Evolutionary conservation across 2,329 filamentous ascomycete genomes (phyloP).

Genomic region (Cladophialophora carrionii): DNA sequence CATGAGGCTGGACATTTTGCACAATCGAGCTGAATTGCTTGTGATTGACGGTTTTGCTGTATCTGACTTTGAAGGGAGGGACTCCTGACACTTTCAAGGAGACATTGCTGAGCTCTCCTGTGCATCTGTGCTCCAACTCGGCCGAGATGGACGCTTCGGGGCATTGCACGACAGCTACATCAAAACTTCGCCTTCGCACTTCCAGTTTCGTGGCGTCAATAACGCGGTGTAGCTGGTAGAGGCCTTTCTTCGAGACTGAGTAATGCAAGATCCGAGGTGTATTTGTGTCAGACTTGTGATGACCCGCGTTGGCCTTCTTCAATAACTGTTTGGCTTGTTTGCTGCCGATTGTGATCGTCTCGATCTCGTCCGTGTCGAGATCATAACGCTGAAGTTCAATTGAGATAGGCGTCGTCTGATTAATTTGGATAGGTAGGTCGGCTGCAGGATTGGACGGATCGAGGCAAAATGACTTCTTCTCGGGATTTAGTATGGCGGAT

Average conservation of each 20-base stretch:
- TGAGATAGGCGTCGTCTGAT: slow-evolving; percentile 84
- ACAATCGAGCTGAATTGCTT: slow-evolving; percentile 84
- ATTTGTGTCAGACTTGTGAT: slow-evolving; percentile 53
- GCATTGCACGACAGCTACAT: slow-evolving; percentile 83
- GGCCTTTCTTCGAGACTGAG: slow-evolving; percentile 79
- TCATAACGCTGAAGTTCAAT: slow-evolving; percentile 90
- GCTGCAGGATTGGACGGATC: slow-evolving; percentile 64
- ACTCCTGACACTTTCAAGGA: slow-evolving; percentile 83
- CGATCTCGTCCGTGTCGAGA: slow-evolving; percentile 76
- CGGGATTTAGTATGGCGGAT: slow-evolving; percentile 85
- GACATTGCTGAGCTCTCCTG: slow-evolving; percentile 84
- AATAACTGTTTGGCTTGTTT: slow-evolving; percentile 76
- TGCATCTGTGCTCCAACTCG: slow-evolving; percentile 70
- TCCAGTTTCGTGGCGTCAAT: slow-evolving; percentile 93
- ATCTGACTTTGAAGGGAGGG: slow-evolving; percentile 88
- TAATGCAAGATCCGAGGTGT: slow-evolving; percentile 71
- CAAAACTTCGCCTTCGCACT: slow-evolving; percentile 73
- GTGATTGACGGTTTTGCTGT: slow-evolving; percentile 83
- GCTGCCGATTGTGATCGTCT: slow-evolving; percentile 74
- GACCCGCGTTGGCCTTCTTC: slow-evolving; percentile 67
- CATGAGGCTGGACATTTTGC: slow-evolving; percentile 90
- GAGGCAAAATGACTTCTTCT: slow-evolving; percentile 79
- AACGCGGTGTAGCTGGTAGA: slow-evolving; percentile 83
- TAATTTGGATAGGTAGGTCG: slow-evolving; percentile 83
- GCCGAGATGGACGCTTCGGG: slow-evolving; percentile 75